These are phyloP conservation scores for Eucalyptus marginata DNA, from an alignment of 345 rosid genomes.

Conservation along the genomic window DNA sequence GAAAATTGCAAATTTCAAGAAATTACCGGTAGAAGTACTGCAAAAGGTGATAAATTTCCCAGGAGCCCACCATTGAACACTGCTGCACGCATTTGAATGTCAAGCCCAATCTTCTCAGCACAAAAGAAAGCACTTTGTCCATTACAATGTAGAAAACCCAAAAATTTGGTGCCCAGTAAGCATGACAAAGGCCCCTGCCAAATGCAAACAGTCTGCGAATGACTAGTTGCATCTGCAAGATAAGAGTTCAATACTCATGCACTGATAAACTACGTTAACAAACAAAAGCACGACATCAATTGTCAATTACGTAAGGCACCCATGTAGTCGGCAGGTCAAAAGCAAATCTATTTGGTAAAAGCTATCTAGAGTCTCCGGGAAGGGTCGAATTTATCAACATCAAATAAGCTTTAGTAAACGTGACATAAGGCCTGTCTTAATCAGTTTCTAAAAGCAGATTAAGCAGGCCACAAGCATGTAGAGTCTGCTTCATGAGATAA, in stretches of 20 bases:
- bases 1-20: too few species aligned
- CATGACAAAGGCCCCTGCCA: conserved; percentile 91
- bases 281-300: background rate
- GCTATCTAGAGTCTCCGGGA: too few species aligned
- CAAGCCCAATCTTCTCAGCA: conserved; percentile 43
- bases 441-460: background rate
- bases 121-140: conserved; percentile 45
- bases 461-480: background rate
- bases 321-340: too few species aligned
- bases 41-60: background rate
- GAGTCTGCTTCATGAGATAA: background rate
- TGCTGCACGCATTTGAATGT: background rate
- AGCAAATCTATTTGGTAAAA: too few species aligned
- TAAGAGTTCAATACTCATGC: background rate
- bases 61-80: background rate
- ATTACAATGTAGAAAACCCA: conserved; percentile 77
- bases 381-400: too few species aligned
- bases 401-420: too few species aligned
- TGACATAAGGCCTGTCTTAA: too few species aligned
- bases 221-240: conserved; percentile 68
- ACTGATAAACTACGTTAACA: background rate
- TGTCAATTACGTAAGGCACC: background rate
- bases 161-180: conserved; percentile 87
- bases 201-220: conserved; percentile 71
- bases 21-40: too few species aligned